These are phyloP conservation scores for Clarireedia hainanense DNA, from an alignment of 2,329 filamentous ascomycete species.

Conservation along the genomic window DNA sequence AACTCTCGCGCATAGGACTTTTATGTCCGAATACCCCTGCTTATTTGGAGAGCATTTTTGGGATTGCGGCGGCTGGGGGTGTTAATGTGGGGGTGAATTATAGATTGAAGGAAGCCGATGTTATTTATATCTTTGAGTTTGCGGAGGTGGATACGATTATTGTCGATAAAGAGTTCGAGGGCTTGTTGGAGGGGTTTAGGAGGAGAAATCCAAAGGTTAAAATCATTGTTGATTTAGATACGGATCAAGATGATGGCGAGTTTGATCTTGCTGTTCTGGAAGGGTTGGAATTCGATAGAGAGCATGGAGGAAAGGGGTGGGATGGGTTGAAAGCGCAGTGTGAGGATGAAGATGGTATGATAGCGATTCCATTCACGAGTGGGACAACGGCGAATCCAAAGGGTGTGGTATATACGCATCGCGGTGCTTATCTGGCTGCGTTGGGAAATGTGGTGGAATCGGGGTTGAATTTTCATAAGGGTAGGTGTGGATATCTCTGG, in stretches of 20 bases:
- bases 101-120: slow-evolving; percentile 72
- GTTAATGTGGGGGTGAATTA: slow-evolving; percentile 71
- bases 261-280: slow-evolving; percentile 81
- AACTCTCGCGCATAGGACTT: slow-evolving; percentile 71
- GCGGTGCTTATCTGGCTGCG: slow-evolving; percentile 77
- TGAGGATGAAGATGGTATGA: slow-evolving; percentile 70
- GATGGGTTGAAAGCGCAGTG: slow-evolving; percentile 59
- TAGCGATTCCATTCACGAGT: slow-evolving; percentile 89
- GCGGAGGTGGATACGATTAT: slow-evolving; percentile 82
- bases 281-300: slow-evolving; percentile 63
- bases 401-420: slow-evolving; percentile 85
- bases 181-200: slow-evolving; percentile 60
- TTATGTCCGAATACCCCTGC: slow-evolving; percentile 89
- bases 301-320: slow-evolving; percentile 67
- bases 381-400: slow-evolving; percentile 90
- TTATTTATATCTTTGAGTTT: slow-evolving; percentile 84
- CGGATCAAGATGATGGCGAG: slow-evolving; percentile 66
- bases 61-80: slow-evolving; percentile 71
- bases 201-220: slow-evolving; percentile 53
- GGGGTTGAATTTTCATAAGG: slow-evolving; percentile 63
- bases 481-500: slow-evolving; percentile 79
- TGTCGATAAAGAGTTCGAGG: slow-evolving; percentile 72
- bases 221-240: slow-evolving; percentile 75
- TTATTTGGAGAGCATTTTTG: slow-evolving; percentile 86
- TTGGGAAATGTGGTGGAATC: slow-evolving; percentile 84